phyloP scores from a whole-genome alignment of 2,329 filamentous ascomycete species.

The Xylariaceae sp. region DNA sequence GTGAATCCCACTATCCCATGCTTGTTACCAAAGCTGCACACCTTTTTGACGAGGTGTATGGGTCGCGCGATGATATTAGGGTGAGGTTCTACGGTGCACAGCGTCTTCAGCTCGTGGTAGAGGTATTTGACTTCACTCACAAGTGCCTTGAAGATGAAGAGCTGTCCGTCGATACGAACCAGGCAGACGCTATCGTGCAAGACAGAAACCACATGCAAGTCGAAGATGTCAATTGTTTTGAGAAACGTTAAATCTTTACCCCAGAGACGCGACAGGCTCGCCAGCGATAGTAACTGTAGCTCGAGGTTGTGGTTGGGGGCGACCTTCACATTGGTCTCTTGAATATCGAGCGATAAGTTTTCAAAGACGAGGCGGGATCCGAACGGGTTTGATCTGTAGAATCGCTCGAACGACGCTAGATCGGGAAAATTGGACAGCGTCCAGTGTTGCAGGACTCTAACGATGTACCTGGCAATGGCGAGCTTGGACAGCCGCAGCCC shows the following conservation, averaged over 20 bases:
- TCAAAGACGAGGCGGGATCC: constrained; percentile 53
- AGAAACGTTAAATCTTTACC: constrained; percentile 37
- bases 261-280: constrained; percentile 41
- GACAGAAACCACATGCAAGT: constrained; percentile 47
- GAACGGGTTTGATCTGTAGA: constrained; percentile 47
- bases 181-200: constrained; percentile 56
- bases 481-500: constrained; percentile 41
- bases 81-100: constrained; percentile 48
- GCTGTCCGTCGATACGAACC: constrained; percentile 38
- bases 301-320: constrained; percentile 50
- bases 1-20: constrained; percentile 52
- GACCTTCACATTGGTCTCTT: constrained; percentile 41
- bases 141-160: constrained; percentile 54
- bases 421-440: constrained; percentile 33
- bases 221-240: constrained; percentile 42
- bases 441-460: constrained; percentile 50
- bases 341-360: constrained; percentile 43
- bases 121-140: constrained; percentile 54
- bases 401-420: constrained; percentile 24
- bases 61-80: constrained; percentile 48
- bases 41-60: constrained; percentile 50
- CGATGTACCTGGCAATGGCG: constrained; percentile 48
- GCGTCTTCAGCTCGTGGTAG: constrained; percentile 54
- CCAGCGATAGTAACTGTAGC: constrained; percentile 42
- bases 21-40: constrained; percentile 51